These are phyloP conservation scores for Geotrichum cucujoidarum DNA, from an alignment of 1,139 yeast genomes.

Conservation along the genomic window DNA sequence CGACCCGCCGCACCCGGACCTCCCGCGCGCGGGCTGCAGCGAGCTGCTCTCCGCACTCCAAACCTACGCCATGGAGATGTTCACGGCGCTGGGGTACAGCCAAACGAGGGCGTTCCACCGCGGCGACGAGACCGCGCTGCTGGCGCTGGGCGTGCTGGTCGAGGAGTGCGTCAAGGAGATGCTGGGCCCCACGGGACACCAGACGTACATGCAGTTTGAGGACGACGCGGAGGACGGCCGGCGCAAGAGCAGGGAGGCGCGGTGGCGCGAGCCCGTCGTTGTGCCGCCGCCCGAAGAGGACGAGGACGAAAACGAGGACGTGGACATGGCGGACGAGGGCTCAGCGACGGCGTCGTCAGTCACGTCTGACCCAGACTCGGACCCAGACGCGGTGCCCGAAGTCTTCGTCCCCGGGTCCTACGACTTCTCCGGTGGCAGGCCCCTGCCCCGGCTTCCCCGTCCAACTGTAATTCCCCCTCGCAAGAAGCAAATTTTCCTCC, in stretches of 20 bases:
- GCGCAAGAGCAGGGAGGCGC: conserved; percentile 10
- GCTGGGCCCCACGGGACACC: conserved; percentile 32
- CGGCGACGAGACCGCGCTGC: conserved; percentile 34
- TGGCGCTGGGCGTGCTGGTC: conserved; percentile 35
- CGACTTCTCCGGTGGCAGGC: neutral
- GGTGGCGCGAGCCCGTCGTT: conserved; percentile 1
- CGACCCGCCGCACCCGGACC: neutral
- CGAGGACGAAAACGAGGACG: neutral
- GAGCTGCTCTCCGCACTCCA: conserved; percentile 4
- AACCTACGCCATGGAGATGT: conserved; percentile 12
- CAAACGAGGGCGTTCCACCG: conserved; percentile 18
- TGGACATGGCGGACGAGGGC: conserved; percentile 9
- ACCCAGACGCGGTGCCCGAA: neutral
- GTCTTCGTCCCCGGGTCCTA: neutral
- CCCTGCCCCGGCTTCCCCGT: neutral
- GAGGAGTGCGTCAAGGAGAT: conserved; percentile 33
- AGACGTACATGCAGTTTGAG: conserved; percentile 23
- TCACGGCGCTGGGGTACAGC: conserved; percentile 6
- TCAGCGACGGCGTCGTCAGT: neutral
- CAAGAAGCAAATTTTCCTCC: no score
- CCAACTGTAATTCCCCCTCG: no score
- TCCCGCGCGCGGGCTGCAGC: neutral
- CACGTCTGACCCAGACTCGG: neutral
- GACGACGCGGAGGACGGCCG: neutral
- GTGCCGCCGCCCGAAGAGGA: no score